Conservation (phyloP, 108 stramenopile genomes). For the Nitzschia palea region DNA sequence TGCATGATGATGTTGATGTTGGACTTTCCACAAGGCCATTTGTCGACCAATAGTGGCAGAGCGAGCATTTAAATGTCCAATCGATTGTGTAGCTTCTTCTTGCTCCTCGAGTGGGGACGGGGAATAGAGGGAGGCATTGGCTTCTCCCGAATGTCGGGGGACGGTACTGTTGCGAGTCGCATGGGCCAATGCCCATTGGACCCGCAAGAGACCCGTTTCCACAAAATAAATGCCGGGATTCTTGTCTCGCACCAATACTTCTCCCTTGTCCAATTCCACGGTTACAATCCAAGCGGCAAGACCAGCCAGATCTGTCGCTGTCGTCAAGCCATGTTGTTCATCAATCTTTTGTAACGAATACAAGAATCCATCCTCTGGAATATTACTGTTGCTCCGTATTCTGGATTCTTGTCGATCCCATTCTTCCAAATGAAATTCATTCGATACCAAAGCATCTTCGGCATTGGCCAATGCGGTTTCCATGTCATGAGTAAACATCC, state of each 20-base stretch:
- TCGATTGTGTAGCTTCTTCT: neutral
- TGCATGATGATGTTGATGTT: neutral
- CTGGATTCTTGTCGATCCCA: slow-evolving; percentile 7
- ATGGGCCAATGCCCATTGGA: neutral
- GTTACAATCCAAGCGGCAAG: neutral
- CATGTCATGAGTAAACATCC: slow-evolving; percentile 49
- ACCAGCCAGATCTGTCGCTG: neutral
- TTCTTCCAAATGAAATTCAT: slow-evolving; percentile 42
- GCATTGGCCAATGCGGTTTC: slow-evolving; percentile 68
- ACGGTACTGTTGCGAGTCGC: neutral
- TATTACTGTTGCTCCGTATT: slow-evolving; percentile 3
- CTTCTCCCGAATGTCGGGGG: neutral
- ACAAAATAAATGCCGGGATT: slow-evolving; percentile 5
- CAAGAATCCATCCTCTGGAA: slow-evolving; percentile 42
- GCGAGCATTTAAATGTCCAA: neutral
- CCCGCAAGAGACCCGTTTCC: neutral
- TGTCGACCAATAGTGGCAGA: neutral
- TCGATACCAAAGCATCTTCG: slow-evolving; percentile 66
- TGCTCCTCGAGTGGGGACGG: neutral
- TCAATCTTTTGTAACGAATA: slow-evolving; percentile 56
- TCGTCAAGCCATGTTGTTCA: slow-evolving; percentile 19
- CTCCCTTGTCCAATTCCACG: neutral
- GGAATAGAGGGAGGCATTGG: neutral
- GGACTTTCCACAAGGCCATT: slow-evolving; percentile 2
- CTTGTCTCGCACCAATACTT: neutral